phyloP scores from a whole-genome alignment of 345 rosid genomes.

The Aquilaria yunnanensis region DNA sequence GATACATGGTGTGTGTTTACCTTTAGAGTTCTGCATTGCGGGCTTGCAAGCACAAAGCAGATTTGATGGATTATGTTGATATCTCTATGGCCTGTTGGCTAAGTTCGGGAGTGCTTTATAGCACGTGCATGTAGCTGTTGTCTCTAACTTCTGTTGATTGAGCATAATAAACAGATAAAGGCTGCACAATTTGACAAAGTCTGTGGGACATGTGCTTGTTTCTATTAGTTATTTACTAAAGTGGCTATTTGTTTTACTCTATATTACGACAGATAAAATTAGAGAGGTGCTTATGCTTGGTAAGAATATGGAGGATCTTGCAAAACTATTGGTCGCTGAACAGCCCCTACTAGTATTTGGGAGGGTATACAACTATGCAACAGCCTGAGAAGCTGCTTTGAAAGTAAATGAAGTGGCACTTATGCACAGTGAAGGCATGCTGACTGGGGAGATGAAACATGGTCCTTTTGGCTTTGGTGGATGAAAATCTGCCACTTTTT shows the following conservation, averaged over 20 bases:
- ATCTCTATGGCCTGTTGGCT: too few relatives aligned
- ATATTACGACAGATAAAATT: slow-evolving; percentile 53
- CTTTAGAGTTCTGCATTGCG: too few relatives aligned
- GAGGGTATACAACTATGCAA: slow-evolving; percentile 87
- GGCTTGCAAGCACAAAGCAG: too few relatives aligned
- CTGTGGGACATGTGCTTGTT: too few relatives aligned
- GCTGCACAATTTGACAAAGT: too few relatives aligned
- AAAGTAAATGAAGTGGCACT: slow-evolving; percentile 96
- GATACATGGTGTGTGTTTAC: too few relatives aligned
- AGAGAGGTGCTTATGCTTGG: slow-evolving; percentile 85
- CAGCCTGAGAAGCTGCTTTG: slow-evolving; percentile 86
- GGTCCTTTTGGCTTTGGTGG: slow-evolving; percentile 94
- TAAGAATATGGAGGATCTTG: slow-evolving; percentile 76
- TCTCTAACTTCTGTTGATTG: too few relatives aligned
- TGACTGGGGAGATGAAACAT: slow-evolving; percentile 99
- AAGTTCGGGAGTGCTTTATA: too few relatives aligned
- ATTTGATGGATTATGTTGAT: too few relatives aligned
- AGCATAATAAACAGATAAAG: too few relatives aligned
- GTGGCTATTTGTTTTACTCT: background rate
- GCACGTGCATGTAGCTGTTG: too few relatives aligned
- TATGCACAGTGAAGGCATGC: slow-evolving; percentile 97
- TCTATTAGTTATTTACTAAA: too few relatives aligned
- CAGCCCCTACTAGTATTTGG: slow-evolving; percentile 92
- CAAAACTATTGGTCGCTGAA: slow-evolving; percentile 62
- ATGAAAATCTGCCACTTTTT: slow-evolving; percentile 73